Evolutionary conservation across 208 protist genomes (phyloP).

Genomic region (Leishmania mexicana): DNA sequence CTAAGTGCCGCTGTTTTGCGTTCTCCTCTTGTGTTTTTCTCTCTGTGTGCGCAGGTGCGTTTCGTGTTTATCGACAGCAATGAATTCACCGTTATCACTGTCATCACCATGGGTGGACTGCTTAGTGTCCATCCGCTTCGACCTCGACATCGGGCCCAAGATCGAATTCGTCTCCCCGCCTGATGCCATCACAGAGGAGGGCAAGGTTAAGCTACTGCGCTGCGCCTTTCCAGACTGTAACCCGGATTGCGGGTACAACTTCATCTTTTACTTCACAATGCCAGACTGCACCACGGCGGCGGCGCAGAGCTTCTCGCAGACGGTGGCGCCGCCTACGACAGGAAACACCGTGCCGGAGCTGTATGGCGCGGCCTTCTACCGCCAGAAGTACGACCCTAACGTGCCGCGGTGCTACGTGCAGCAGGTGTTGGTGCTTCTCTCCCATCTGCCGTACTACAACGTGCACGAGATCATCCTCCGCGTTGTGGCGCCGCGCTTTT

Average conservation of each 20-base stretch:
- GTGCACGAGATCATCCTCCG: slow-evolving; percentile 86
- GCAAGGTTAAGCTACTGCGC: slow-evolving; percentile 47
- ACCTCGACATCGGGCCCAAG: slow-evolving; percentile 81
- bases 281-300: slow-evolving; percentile 51
- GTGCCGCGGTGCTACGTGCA: slow-evolving; percentile 88
- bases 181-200: slow-evolving; percentile 60
- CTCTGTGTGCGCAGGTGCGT: neutral
- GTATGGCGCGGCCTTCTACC: slow-evolving; percentile 81
- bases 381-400: slow-evolving; percentile 77
- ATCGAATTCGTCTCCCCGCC: slow-evolving; percentile 68
- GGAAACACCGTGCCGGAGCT: slow-evolving; percentile 47
- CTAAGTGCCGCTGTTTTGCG: neutral
- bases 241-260: slow-evolving; percentile 79
- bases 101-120: slow-evolving; percentile 77
- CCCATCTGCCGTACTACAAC: slow-evolving; percentile 68
- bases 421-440: slow-evolving; percentile 85
- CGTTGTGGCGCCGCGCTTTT: slow-evolving; percentile 75
- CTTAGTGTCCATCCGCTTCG: slow-evolving; percentile 86
- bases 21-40: slow-evolving; percentile 16
- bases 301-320: slow-evolving; percentile 29
- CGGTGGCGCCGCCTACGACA: slow-evolving; percentile 24
- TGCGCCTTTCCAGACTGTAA: slow-evolving; percentile 88
- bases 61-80: neutral
- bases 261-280: slow-evolving; percentile 87
- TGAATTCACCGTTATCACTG: neutral